phyloP scores from a whole-genome alignment of 148 eudicot species.

The Camellia sinensis region DNA sequence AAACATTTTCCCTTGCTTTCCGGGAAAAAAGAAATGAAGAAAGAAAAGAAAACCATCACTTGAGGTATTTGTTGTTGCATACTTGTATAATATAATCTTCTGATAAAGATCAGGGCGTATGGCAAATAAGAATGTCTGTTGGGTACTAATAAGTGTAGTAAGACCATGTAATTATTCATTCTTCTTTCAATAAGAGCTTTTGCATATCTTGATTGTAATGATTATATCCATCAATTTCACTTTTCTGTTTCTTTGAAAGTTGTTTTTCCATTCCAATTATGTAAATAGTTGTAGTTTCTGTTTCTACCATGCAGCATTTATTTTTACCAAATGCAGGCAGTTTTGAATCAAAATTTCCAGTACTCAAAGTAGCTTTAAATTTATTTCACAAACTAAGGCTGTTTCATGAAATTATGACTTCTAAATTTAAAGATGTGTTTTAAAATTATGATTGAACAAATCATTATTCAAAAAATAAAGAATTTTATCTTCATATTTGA shows the following conservation, averaged over 20 bases:
- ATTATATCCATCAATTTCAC: not conserved
- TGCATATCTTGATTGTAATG: not conserved
- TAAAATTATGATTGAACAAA: too few relatives aligned
- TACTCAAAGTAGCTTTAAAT: too few relatives aligned
- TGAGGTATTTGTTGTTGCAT: not conserved
- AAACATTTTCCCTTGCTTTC: not conserved
- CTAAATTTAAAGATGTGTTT: too few relatives aligned
- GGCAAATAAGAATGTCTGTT: conserved; percentile 11
- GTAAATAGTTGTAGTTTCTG: not conserved
- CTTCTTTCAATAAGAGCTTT: not conserved
- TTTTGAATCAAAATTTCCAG: too few relatives aligned
- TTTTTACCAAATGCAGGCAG: not conserved
- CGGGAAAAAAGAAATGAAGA: not conserved
- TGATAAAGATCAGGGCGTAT: not conserved
- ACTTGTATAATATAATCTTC: not conserved
- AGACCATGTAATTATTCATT: not conserved
- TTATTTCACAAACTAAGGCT: too few relatives aligned
- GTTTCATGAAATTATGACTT: too few relatives aligned
- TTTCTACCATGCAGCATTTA: not conserved
- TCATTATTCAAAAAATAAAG: too few relatives aligned
- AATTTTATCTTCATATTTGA: too few relatives aligned
- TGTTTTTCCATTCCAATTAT: not conserved
- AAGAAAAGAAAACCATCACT: not conserved
- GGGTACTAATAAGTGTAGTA: not conserved
- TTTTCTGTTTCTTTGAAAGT: not conserved